Percentiles rank a stretch among this genome's conserved stretches.
phyloP scores from a whole-genome alignment of 257 asterid genomes.

The Henckelia pumila region DNA sequence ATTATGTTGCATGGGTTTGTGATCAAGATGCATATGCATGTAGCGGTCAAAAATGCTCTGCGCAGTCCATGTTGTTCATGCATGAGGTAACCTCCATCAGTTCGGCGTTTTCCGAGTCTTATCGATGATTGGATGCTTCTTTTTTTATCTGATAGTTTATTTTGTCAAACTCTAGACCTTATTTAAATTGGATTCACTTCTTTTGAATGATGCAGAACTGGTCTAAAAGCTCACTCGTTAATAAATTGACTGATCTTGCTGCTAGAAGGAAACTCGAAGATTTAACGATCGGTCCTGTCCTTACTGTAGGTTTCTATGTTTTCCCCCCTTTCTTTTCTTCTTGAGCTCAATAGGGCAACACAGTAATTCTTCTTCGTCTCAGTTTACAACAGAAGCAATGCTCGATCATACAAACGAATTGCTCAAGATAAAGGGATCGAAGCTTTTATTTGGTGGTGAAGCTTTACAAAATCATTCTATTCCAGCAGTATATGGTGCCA shows the following conservation, averaged over 20 bases:
- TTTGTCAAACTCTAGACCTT: background rate
- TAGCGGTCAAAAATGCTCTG: constrained; percentile 97
- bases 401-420: constrained; percentile 62
- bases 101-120: constrained; percentile 11
- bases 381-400: constrained; percentile 88
- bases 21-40: constrained; percentile 99
- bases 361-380: constrained; percentile 15
- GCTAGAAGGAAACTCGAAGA: constrained; percentile 82
- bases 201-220: constrained; percentile 55
- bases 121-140: background rate
- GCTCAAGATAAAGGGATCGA: constrained; percentile 81
- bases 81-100: constrained; percentile 54
- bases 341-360: background rate
- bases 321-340: background rate
- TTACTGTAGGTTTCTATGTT: constrained; percentile 53
- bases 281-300: constrained; percentile 90
- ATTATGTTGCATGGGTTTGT: constrained; percentile 93
- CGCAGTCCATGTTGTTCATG: constrained; percentile 82
- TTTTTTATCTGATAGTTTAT: background rate
- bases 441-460: constrained; percentile 87
- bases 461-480: constrained; percentile 70
- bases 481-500: constrained; percentile 85
- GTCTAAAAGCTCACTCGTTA: constrained; percentile 60
- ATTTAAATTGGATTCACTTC: background rate
- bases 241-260: constrained; percentile 62